Evolutionary conservation across 2,329 filamentous ascomycete genomes (phyloP), one percentile per base, ranked within the genome.

Genomic region (Laburnicola sp.): DNA sequence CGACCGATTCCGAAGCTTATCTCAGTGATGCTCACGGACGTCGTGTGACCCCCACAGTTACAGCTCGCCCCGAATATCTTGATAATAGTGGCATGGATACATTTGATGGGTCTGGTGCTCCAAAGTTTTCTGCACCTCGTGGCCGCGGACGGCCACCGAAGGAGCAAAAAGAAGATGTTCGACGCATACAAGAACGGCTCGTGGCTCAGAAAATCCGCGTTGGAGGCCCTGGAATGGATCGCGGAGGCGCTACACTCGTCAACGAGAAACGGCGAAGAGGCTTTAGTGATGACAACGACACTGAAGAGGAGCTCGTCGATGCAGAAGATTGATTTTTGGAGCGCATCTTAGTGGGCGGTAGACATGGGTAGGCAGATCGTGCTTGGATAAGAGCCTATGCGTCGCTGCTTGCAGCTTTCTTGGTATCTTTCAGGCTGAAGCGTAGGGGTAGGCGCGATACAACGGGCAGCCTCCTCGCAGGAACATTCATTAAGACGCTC

Each of bases 201-300:
- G 71, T 77, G 30, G 72, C 74, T 37, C 77, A 77, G 53, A 84
- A 83, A 63, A 72, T 71, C 42, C 71, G 73, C 22, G 71, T 82
- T 55, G 83, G 82, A 2, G 74, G 78, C 3, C 70, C 70, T 10
- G 80, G 77, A 0, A 72, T 85, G 59, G 82, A 82, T 48, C 73
- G 75, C 38, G 78, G 76, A 35, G 82, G 82, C 3, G 76, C 77
- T 35, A 77, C 74, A 22, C 66, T 85, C 4, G 81, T 78, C 3
- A 85, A 78, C 28, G 74, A 77, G 21, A 76, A 78, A 54, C 74
- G 81, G 27, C 75, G 78, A n/a, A n/a, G n/a, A n/a, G n/a, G n/a
- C n/a, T n/a, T n/a, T n/a, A n/a, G n/a, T n/a, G n/a, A n/a, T n/a
- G 50, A 62, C 32, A 80, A 82, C 54, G 75, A 77, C 36, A 74